Percentiles rank a stretch among this genome's conserved stretches.
phyloP scores from a whole-genome alignment of 2,329 filamentous ascomycete genomes.

The Fusarium austroafricanum region DNA sequence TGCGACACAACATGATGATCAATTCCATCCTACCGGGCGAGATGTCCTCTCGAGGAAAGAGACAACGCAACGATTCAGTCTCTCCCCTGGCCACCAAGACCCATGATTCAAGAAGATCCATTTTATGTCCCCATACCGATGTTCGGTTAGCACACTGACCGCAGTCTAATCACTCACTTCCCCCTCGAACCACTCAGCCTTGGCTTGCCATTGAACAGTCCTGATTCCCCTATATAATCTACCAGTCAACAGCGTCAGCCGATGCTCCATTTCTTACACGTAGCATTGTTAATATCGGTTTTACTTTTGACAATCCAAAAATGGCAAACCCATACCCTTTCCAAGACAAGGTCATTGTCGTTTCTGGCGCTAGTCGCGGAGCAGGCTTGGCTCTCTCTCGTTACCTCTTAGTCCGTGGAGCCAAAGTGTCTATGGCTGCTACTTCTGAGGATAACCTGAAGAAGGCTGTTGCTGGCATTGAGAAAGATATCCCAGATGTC shows the following conservation, averaged over 20 bases:
- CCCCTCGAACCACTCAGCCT: not conserved
- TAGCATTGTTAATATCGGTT: not conserved
- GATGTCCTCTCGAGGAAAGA: constrained; percentile 16
- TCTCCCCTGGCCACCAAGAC: not conserved
- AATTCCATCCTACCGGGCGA: not conserved
- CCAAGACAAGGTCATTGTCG: constrained; percentile 68
- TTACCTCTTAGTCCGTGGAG: constrained; percentile 58
- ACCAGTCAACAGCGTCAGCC: not conserved
- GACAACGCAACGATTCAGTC: not conserved
- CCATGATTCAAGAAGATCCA: not conserved
- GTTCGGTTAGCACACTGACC: not conserved
- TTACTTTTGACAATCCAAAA: not conserved
- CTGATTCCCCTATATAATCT: constrained; percentile 19
- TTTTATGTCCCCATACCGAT: not conserved
- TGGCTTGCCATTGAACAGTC: not conserved
- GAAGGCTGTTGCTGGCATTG: constrained; percentile 40
- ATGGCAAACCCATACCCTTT: constrained; percentile 45
- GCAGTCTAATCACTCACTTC: not conserved
- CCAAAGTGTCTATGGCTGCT: constrained; percentile 49
- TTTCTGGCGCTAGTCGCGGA: constrained; percentile 70
- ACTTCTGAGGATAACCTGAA: constrained; percentile 46
- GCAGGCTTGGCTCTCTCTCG: constrained; percentile 65
- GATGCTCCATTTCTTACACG: not conserved
- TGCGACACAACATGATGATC: constrained; percentile 9
- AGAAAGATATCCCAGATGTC: constrained; percentile 39